phyloP scores from a whole-genome alignment of 116 monocot species.

The Thalassia testudinum region DNA sequence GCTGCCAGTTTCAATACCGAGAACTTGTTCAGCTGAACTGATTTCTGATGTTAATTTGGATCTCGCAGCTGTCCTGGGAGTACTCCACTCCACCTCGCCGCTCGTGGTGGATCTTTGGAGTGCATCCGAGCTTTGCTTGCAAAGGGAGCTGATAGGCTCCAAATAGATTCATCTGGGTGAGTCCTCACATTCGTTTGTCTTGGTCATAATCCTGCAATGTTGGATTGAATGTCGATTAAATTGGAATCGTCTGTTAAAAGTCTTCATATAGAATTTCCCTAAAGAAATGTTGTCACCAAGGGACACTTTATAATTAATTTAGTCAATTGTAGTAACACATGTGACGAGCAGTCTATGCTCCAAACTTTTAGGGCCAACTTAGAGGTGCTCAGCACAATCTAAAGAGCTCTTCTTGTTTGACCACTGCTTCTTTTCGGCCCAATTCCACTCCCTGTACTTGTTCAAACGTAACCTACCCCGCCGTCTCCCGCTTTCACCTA shows the following conservation, averaged over 20 bases:
- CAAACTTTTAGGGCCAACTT: too few relatives aligned
- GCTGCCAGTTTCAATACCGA: background rate
- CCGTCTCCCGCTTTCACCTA: too few relatives aligned
- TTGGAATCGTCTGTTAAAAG: background rate
- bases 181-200: background rate
- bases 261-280: background rate
- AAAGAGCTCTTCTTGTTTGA: too few relatives aligned
- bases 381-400: too few relatives aligned
- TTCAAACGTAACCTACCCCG: too few relatives aligned
- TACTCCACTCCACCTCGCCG: conserved; percentile 80
- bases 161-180: conserved; percentile 67
- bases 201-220: background rate
- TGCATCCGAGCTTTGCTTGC: conserved; percentile 69
- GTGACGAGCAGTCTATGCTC: too few relatives aligned
- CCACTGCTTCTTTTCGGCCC: too few relatives aligned
- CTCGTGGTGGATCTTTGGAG: conserved; percentile 66
- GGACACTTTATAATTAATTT: too few relatives aligned
- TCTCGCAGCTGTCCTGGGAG: conserved; percentile 64
- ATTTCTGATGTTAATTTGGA: background rate
- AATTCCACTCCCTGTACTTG: too few relatives aligned
- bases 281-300: background rate
- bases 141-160: conserved; percentile 80
- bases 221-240: background rate
- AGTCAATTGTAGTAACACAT: too few relatives aligned
- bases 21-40: background rate